Conservation (phyloP, 371 early-diverging fungal species). For the Mortierella sp. region DNA sequence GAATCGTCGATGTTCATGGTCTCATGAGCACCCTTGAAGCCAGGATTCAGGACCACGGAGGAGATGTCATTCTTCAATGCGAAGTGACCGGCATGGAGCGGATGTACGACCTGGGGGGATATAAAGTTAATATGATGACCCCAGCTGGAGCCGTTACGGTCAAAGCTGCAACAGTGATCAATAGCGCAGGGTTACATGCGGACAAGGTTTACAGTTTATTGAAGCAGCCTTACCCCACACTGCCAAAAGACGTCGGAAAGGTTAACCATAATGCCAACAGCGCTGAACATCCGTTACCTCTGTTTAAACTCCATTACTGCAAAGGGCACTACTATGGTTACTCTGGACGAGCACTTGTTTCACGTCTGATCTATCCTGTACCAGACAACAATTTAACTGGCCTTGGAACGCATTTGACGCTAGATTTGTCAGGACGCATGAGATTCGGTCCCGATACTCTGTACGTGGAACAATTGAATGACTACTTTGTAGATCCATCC, state of each 20-base stretch:
- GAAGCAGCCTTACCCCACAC: slow-evolving; percentile 10
- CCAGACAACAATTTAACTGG: slow-evolving; percentile 81
- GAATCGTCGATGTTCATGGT: slow-evolving; percentile 84
- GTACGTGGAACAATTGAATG: slow-evolving; percentile 66
- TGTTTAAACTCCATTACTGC: slow-evolving; percentile 71
- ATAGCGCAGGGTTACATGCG: slow-evolving; percentile 83
- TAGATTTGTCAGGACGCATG: slow-evolving; percentile 82
- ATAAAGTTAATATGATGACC: slow-evolving; percentile 59
- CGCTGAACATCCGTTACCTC: neutral
- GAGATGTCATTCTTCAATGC: slow-evolving; percentile 66
- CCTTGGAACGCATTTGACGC: slow-evolving; percentile 87
- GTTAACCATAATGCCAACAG: neutral
- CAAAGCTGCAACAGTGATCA: slow-evolving; percentile 75
- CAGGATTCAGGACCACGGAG: slow-evolving; percentile 59
- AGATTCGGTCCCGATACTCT: slow-evolving; percentile 89
- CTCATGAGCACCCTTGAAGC: slow-evolving; percentile 74
- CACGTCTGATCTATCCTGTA: slow-evolving; percentile 87
- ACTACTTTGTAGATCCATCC: slow-evolving; percentile 70
- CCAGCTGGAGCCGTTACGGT: slow-evolving; percentile 61
- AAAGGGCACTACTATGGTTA: slow-evolving; percentile 86
- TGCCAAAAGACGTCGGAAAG: neutral
- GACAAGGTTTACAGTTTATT: slow-evolving; percentile 75
- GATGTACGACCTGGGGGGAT: slow-evolving; percentile 8
- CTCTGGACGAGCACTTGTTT: slow-evolving; percentile 57
- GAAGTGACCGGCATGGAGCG: slow-evolving; percentile 62